A percentile compares a stretch with the other conserved stretches of the same genome.
Conservation (phyloP, 306 rosid species). For the Cucumis melo region DNA sequence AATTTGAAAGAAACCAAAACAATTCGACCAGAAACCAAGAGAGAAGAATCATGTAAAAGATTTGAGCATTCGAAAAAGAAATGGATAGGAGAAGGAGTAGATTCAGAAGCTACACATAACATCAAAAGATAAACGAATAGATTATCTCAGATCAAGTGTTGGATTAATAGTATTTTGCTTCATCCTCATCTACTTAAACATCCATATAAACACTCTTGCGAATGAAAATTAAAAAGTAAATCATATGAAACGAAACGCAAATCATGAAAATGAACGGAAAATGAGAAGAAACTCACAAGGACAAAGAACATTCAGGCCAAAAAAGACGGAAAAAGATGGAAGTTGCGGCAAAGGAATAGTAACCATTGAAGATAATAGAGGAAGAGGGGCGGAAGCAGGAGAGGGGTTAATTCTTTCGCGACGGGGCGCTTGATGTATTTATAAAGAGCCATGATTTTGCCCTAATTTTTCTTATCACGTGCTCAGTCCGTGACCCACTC, state of each 20-base stretch:
- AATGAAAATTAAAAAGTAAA: background rate
- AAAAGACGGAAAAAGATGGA: background rate
- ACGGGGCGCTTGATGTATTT: background rate
- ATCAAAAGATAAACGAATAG: background rate
- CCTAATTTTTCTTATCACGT: background rate
- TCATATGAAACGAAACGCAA: background rate
- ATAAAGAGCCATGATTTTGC: background rate
- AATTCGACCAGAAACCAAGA: background rate
- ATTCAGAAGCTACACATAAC: background rate
- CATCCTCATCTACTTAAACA: background rate
- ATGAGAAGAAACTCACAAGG: background rate
- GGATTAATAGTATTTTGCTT: background rate
- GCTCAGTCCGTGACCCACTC: background rate
- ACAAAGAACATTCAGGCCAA: background rate
- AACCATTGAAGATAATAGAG: background rate
- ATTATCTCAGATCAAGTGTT: constrained; percentile 11
- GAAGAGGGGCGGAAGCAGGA: background rate
- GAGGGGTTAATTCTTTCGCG: too few species aligned
- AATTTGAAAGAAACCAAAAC: too few species aligned
- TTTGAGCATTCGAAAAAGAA: background rate
- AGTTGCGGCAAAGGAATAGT: background rate
- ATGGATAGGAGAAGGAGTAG: background rate
- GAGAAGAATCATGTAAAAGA: background rate
- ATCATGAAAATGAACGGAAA: too few species aligned
- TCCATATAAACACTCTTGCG: background rate